Base-by-base conservation (phyloP, 805 yeast species). In the Candida silvatica region DNA sequence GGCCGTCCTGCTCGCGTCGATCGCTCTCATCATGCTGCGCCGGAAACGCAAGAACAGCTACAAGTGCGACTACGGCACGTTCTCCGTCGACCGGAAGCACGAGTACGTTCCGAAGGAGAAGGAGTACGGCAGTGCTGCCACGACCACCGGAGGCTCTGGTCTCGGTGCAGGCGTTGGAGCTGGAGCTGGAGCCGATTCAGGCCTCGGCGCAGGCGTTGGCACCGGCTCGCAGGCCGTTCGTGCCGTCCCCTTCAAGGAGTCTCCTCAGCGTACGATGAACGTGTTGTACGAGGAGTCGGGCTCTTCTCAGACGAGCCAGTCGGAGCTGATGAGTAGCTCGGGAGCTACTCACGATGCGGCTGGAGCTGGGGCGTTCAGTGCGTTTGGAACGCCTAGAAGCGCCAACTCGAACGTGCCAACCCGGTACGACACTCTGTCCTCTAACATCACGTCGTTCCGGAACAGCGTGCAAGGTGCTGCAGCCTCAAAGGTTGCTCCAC, bases 401-500 rank as follows among this genome's bases (percentile, higher is more conserved):
- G n/a, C n/a, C n/a, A n/a, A n/a, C n/a, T 12, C 7, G 24, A 22
- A 22, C 12, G 11, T 7, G 12, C 24, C 24, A 22, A 8, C 24
- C 11, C 7, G 24, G 24, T 22, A 22, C 12, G 24, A 22, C 11
- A 22, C 12, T 7, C 24, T 22, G 7, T 22, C 24, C 7, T 22
- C 24, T 12, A 12, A 22, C 12, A 12, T 22, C 24, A 22, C 11
- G 12, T 7, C 7, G 24, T 22, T 26, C 29, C 29, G 16, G n/a
- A 26, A 12, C 14, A 11, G n/a, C 16, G 29, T 26, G 11, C 14
- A 7, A 12, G 11, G 12, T 12, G 12, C 16, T 8, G 18, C 6
- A 6, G 18, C 8, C 6, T 15, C 7, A 15, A 29, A 9, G 6
- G 6, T 17, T 12, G 3, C 49, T 43, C 54, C 55, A n/a, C 41